Evolutionary conservation across 495 filamentous ascomycete genomes (phyloP).

Genomic region (Pyrenopolyporus hunteri): DNA sequence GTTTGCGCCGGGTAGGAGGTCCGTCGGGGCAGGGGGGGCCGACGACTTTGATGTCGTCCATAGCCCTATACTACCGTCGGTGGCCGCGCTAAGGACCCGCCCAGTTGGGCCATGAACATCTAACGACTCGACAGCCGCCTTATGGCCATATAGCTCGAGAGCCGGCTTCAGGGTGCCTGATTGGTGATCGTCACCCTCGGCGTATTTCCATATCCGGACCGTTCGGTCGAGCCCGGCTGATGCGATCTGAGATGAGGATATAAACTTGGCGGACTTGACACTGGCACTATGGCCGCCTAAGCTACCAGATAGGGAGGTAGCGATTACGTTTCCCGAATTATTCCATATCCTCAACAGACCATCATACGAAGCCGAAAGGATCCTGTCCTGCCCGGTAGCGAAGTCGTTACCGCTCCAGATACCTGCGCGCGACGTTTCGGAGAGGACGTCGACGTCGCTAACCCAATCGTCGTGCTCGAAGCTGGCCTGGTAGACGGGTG

Average conservation of each 20-base stretch:
- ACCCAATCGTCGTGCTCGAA: conserved; percentile 99
- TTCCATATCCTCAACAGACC: conserved; percentile 89
- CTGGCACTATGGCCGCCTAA: conserved; percentile 75
- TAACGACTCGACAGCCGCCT: conserved; percentile 71
- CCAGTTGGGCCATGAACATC: conserved; percentile 76
- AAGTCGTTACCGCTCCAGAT: conserved; percentile 56
- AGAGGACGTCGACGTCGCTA: conserved; percentile 85
- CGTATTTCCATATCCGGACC: conserved; percentile 86
- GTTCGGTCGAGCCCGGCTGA: conserved; percentile 83
- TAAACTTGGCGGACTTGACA: conserved; percentile 80
- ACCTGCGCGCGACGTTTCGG: conserved; percentile 65
- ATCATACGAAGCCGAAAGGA: conserved; percentile 90
- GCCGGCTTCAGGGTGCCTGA: conserved; percentile 71
- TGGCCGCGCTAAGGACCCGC: conserved; percentile 80
- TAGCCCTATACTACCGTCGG: conserved; percentile 79
- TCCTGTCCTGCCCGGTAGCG: conserved; percentile 58
- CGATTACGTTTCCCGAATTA: conserved; percentile 76
- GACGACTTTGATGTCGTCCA: conserved; percentile 81
- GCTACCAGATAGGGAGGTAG: conserved; percentile 65
- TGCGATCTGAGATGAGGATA: conserved; percentile 75
- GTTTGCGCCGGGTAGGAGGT: conserved; percentile 66
- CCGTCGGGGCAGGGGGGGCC: conserved; percentile 70
- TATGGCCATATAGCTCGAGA: conserved; percentile 89
- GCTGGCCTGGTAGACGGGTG: conserved; percentile 81
- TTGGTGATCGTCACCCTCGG: conserved; percentile 64